These are phyloP conservation scores for Lepiota venenata DNA, from an alignment of 768 basidiomycete species.

Conservation along the genomic window DNA sequence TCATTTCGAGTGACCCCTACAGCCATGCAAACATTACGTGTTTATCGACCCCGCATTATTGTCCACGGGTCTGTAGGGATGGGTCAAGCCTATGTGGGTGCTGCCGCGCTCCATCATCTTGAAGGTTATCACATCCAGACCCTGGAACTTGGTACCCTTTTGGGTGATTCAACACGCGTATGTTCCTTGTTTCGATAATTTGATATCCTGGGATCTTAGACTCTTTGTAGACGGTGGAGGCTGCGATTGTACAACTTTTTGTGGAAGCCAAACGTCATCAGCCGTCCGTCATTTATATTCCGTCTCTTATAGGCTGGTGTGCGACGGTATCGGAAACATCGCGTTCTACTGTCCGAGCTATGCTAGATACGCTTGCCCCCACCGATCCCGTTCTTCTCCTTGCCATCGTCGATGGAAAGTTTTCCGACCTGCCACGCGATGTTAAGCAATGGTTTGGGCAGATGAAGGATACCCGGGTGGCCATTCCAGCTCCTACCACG, in stretches of 20 bases:
- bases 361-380: constrained; percentile 88
- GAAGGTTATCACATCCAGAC: constrained; percentile 97
- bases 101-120: constrained; percentile 88
- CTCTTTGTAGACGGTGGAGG: constrained; percentile 70
- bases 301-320: constrained; percentile 84
- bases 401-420: constrained; percentile 80
- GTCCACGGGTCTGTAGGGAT: constrained; percentile 81
- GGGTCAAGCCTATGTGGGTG: constrained; percentile 89
- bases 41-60: constrained; percentile 86
- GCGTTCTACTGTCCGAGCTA: constrained; percentile 79
- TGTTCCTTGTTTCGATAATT: constrained; percentile 23
- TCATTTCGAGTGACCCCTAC: constrained; percentile 6
- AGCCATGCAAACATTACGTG: constrained; percentile 91
- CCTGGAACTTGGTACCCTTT: constrained; percentile 83
- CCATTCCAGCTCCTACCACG: constrained; percentile 46
- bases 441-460: constrained; percentile 91
- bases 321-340: constrained; percentile 81
- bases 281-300: constrained; percentile 94
- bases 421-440: constrained; percentile 69
- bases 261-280: constrained; percentile 97
- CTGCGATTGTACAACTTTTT: constrained; percentile 92
- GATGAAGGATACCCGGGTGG: constrained; percentile 70
- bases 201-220: not conserved
- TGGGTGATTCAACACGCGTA: constrained; percentile 88
- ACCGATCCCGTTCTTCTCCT: constrained; percentile 93